Evolutionary conservation across 805 yeast genomes (phyloP), one percentile per base, ranked within the genome.

Genomic region (Nakazawaea wyomingensis): DNA sequence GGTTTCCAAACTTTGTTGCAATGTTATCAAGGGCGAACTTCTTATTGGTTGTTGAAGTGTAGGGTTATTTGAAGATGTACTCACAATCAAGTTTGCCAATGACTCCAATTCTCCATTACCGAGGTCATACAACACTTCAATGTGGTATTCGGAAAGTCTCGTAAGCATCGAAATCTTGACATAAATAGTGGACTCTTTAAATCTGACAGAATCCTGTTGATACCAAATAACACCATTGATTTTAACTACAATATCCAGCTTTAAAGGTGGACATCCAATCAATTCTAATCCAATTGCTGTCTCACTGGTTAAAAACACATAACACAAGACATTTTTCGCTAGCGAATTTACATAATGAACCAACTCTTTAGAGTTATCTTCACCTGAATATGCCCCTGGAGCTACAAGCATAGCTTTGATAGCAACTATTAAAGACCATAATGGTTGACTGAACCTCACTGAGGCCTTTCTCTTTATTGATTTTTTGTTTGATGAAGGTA

Each of bases 161-260:
- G 81, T 76, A 30, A 82, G 33, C 45, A 42, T 42, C 5, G 40
- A 36, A 5, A 42, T 24, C 21, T 36, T 36, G 9, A 42, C 41
- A 18, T 42, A 42, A 13, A 42, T 21, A 3, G 45, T 42, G 11
- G 45, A 36, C 16, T 42, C 45, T n/a, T 36, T 42, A 18, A 36
- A 42, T n/a, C 26, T 36, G 14, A 31, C 45, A 30, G 75, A 67
- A 0, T 79, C 69, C 1, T 78, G 77, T 53, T 80, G 86, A 20
- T 79, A 74, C 89, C 89, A 82, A 11, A 75, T 69, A 18, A 82
- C 71, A 18, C 86, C 87, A 52, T 82, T 82, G 4, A 82, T 86
- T 43, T 67, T 60, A 10, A 70, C 71, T 36, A 66, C 61, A 5
- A 72, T 55, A 43, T 62, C 71, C 39, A 69, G 68, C 43, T 67